These are phyloP conservation scores for Saturnispora silvae DNA, from an alignment of 805 yeast genomes.

Conservation along the genomic window DNA sequence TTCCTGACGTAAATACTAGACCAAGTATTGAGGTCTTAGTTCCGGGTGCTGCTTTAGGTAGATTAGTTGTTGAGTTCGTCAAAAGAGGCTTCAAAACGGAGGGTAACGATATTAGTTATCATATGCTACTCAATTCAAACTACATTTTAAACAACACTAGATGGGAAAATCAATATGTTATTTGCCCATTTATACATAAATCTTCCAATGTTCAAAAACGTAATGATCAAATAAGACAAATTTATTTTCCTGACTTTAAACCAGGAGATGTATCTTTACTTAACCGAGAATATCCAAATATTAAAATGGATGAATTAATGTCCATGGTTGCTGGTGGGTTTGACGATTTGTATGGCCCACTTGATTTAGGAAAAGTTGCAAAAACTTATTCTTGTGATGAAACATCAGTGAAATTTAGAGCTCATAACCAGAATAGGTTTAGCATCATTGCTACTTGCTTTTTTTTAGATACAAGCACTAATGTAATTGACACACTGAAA, in stretches of 20 bases:
- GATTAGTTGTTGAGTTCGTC: slow-evolving; percentile 47
- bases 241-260: slow-evolving; percentile 42
- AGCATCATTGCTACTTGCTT: slow-evolving; percentile 44
- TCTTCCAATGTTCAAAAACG: slow-evolving; percentile 36
- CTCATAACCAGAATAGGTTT: slow-evolving; percentile 28
- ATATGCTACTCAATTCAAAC: slow-evolving; percentile 49
- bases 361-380: slow-evolving; percentile 23
- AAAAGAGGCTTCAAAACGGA: slow-evolving; percentile 47
- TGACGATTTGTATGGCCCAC: slow-evolving; percentile 53
- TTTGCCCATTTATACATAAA: slow-evolving; percentile 48
- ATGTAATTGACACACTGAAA: slow-evolving; percentile 45
- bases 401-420: slow-evolving; percentile 33
- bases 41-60: slow-evolving; percentile 59
- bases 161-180: slow-evolving; percentile 28
- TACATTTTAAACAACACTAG: slow-evolving; percentile 40
- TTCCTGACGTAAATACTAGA: slow-evolving; percentile 29
- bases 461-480: slow-evolving; percentile 55
- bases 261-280: slow-evolving; percentile 31
- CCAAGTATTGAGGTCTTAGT: slow-evolving; percentile 36
- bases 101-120: slow-evolving; percentile 59
- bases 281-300: slow-evolving; percentile 26
- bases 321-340: slow-evolving; percentile 69
- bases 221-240: slow-evolving; percentile 38
- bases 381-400: slow-evolving; percentile 30
- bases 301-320: slow-evolving; percentile 43